Evolutionary conservation across 345 rosid species (phyloP).

Genomic region (Lumnitzera racemosa): DNA sequence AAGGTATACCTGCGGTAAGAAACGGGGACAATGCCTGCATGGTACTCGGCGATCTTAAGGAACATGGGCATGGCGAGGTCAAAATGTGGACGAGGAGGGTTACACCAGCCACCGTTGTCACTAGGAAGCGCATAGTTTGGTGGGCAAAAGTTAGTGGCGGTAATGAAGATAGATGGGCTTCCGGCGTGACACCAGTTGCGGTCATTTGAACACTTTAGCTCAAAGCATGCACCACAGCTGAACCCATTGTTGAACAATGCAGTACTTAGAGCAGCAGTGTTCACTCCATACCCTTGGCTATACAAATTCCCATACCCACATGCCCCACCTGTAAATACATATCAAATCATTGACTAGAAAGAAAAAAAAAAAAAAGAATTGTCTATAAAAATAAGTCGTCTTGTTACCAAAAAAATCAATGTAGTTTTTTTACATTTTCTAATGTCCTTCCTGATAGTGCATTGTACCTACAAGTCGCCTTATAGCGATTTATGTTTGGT

Average conservation of each 20-base stretch:
- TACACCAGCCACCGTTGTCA: slow-evolving; percentile 17
- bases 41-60: slow-evolving; percentile 17
- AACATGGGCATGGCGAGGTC: slow-evolving; percentile 20
- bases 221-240: slow-evolving; percentile 16
- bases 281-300: slow-evolving; percentile 15
- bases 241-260: slow-evolving; percentile 12
- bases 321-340: slow-evolving; percentile 10
- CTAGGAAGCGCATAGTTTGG: slow-evolving; percentile 13
- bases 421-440: no score
- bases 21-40: slow-evolving; percentile 15
- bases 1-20: slow-evolving; percentile 6
- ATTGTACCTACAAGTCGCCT: no score
- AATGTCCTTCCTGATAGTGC: no score
- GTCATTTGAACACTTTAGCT: slow-evolving; percentile 12
- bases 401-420: no score
- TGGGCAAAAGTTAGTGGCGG: slow-evolving; percentile 17
- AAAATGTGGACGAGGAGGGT: slow-evolving; percentile 15
- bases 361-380: no score
- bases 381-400: no score
- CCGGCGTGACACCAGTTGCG: slow-evolving; percentile 14
- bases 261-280: slow-evolving; percentile 14
- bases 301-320: slow-evolving; percentile 16
- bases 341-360: no score
- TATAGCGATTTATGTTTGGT: no score
- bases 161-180: slow-evolving; percentile 14